Percentiles rank a stretch among this genome's conserved stretches.
Evolutionary conservation across 257 asterid species (phyloP).

Genomic region (Thymus quinquecostatus): DNA sequence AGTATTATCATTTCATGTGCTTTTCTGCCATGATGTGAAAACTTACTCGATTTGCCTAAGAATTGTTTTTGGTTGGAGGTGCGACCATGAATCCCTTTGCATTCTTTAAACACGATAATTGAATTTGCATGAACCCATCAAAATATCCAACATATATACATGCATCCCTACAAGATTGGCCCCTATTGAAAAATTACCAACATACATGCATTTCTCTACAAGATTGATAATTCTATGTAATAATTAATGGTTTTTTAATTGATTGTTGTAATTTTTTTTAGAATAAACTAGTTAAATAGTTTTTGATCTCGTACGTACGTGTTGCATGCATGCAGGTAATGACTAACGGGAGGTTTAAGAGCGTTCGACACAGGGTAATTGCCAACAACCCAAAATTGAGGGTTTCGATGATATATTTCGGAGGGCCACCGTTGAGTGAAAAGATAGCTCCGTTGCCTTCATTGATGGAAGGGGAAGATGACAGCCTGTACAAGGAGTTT

Average conservation of each 20-base stretch:
- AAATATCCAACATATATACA: too few relatives aligned
- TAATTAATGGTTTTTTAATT: too few relatives aligned
- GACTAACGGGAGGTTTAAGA: constrained; percentile 66
- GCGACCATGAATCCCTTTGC: constrained; percentile 11
- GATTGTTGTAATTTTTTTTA: too few relatives aligned
- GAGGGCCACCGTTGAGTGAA: constrained; percentile 71
- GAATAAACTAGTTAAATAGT: too few relatives aligned
- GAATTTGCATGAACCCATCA: too few relatives aligned
- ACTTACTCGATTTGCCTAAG: constrained; percentile 30
- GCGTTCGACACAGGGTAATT: constrained; percentile 60
- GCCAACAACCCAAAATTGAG: constrained; percentile 51
- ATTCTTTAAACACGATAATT: too few relatives aligned
- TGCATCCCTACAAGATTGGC: too few relatives aligned
- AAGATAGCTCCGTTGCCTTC: constrained; percentile 68
- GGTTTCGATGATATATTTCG: constrained; percentile 67
- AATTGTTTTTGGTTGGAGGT: constrained; percentile 15
- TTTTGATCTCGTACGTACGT: too few relatives aligned
- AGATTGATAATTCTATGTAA: too few relatives aligned
- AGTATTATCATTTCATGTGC: too few relatives aligned
- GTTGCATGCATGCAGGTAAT: constrained; percentile 27
- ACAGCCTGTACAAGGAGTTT: constrained; percentile 69
- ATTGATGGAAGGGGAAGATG: constrained; percentile 54
- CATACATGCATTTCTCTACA: too few relatives aligned
- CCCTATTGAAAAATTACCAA: too few relatives aligned
- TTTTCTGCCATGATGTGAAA: constrained; percentile 31